phyloP scores from a whole-genome alignment of 2,329 filamentous ascomycete genomes.

The Calonectria pseudoturangicola region DNA sequence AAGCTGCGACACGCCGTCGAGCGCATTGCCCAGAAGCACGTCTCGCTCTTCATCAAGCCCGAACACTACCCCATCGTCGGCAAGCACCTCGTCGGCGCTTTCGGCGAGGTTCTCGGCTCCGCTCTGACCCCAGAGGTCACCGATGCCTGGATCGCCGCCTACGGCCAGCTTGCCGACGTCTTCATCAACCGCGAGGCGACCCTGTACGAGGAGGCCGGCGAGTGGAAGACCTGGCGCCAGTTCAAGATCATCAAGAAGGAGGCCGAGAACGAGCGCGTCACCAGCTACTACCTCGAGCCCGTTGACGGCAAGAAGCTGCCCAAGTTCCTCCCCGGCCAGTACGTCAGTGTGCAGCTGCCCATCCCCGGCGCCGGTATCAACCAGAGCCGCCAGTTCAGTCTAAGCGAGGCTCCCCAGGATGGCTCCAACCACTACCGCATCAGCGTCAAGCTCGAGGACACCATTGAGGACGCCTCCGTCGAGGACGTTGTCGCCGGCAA shows the following conservation, averaged over 20 bases:
- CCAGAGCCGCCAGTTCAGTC: conserved; percentile 85
- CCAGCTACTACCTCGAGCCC: conserved; percentile 82
- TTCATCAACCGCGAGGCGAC: conserved; percentile 79
- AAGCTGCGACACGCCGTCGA: conserved; percentile 75
- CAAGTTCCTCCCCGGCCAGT: conserved; percentile 81
- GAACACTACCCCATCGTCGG: conserved; percentile 84
- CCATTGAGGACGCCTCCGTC: conserved; percentile 50
- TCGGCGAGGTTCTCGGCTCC: conserved; percentile 79
- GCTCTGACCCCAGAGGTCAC: conserved; percentile 80
- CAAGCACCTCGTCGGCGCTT: conserved; percentile 79
- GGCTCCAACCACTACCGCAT: conserved; percentile 79
- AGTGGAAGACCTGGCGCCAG: conserved; percentile 69
- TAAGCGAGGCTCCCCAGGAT: conserved; percentile 74
- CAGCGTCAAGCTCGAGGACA: conserved; percentile 81
- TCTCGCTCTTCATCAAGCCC: conserved; percentile 79
- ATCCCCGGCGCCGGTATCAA: conserved; percentile 75
- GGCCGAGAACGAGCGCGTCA: conserved; percentile 75
- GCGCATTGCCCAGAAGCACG: conserved; percentile 86
- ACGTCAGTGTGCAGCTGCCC: conserved; percentile 79
- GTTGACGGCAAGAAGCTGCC: conserved; percentile 74
- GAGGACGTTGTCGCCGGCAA: conserved; percentile 60
- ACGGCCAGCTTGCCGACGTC: conserved; percentile 81
- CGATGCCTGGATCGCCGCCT: conserved; percentile 83
- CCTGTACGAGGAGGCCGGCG: conserved; percentile 72
- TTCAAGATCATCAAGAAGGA: conserved; percentile 77